phyloP scores from a whole-genome alignment of 192 early-diverging fungal species.

The Dissophora ornata region DNA sequence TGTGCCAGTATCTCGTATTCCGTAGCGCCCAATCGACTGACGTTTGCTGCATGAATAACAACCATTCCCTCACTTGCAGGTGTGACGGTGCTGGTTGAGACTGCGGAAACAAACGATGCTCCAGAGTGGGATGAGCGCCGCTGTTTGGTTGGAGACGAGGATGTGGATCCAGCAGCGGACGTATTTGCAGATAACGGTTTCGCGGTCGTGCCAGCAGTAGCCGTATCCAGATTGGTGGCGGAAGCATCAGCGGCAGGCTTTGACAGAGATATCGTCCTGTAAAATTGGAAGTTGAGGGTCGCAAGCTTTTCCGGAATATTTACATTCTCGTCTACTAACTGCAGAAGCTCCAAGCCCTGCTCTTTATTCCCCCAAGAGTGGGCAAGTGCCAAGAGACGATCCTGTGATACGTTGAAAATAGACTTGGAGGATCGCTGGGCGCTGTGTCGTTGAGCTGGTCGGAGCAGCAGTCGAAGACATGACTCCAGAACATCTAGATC shows the following conservation, averaged over 20 bases:
- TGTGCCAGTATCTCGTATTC: slow-evolving; percentile 67
- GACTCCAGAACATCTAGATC: slow-evolving; percentile 86
- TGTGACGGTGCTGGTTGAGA: slow-evolving; percentile 2
- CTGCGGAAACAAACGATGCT: slow-evolving; percentile 5
- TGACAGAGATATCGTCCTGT: slow-evolving; percentile 56
- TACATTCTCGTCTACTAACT: slow-evolving; percentile 55
- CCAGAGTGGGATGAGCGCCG: slow-evolving; percentile 38
- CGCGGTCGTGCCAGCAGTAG: not conserved
- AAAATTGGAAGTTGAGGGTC: slow-evolving; percentile 71
- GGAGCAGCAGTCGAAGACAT: slow-evolving; percentile 82
- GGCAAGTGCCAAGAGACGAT: slow-evolving; percentile 67
- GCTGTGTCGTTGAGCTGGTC: slow-evolving; percentile 88
- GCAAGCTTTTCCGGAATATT: slow-evolving; percentile 54
- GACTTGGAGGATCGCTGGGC: slow-evolving; percentile 75
- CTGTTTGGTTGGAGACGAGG: slow-evolving; percentile 29
- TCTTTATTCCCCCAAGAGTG: slow-evolving; percentile 72
- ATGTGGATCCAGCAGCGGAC: slow-evolving; percentile 10
- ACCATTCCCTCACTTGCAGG: slow-evolving; percentile 65
- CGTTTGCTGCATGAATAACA: slow-evolving; percentile 62
- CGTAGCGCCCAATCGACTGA: slow-evolving; percentile 36
- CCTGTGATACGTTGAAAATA: slow-evolving; percentile 66
- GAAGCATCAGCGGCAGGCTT: not conserved
- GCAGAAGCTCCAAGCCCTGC: slow-evolving; percentile 58
- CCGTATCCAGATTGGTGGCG: no score
- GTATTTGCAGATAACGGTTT: slow-evolving; percentile 21